phyloP scores from a whole-genome alignment of 352 stramenopile genomes.

The Globisporangium nagaii region DNA sequence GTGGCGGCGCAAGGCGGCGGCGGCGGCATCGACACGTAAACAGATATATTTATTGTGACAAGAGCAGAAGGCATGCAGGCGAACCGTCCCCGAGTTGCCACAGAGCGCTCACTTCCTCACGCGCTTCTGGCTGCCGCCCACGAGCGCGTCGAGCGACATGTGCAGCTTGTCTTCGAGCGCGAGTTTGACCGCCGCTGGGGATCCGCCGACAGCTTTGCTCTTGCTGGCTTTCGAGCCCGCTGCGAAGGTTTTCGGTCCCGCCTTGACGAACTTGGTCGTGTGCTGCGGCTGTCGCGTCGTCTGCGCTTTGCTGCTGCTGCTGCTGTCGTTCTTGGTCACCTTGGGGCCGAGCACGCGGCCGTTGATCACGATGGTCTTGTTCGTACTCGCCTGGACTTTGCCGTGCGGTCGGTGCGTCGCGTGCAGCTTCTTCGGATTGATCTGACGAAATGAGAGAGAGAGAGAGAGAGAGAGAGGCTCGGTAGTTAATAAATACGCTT shows the following conservation, averaged over 20 bases:
- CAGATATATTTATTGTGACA: constrained; percentile 14
- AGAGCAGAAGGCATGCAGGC: not conserved
- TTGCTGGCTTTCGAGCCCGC: constrained; percentile 5
- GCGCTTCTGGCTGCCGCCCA: constrained; percentile 22
- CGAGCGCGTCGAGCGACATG: constrained; percentile 60
- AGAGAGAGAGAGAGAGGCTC: too few species aligned
- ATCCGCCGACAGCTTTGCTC: not conserved
- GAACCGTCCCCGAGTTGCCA: not conserved
- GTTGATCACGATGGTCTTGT: constrained; percentile 48
- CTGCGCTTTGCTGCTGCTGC: constrained; percentile 25
- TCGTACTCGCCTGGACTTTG: constrained; percentile 32
- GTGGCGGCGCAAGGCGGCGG: not conserved
- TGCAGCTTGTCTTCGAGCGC: constrained; percentile 60
- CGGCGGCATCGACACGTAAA: constrained; percentile 2
- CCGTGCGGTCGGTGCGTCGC: constrained; percentile 34
- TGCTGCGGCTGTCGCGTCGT: constrained; percentile 18
- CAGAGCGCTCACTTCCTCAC: constrained; percentile 4
- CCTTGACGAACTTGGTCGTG: constrained; percentile 15
- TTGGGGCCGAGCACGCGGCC: constrained; percentile 60
- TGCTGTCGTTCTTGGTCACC: constrained; percentile 11
- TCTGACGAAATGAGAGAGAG: constrained; percentile 2
- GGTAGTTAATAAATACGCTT: too few species aligned
- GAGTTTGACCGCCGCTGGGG: constrained; percentile 15
- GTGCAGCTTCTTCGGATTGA: constrained; percentile 42
- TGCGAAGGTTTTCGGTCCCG: too few species aligned